Evolutionary conservation across 2,329 filamentous ascomycete genomes (phyloP), one percentile per base, ranked within the genome.

Genomic region (Hymenoscyphus albidus): DNA sequence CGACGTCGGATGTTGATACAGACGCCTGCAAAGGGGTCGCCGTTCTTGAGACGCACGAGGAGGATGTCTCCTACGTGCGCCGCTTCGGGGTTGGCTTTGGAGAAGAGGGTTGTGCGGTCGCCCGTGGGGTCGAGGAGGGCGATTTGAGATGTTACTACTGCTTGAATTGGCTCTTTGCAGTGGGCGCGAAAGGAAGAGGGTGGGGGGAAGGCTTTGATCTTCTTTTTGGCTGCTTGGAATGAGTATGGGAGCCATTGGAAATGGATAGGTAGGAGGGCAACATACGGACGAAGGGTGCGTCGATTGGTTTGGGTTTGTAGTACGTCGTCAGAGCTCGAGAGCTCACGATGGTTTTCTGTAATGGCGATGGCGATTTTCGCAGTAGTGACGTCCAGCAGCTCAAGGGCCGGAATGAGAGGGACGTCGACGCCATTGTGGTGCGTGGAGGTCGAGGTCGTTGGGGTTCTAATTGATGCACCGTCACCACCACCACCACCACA

Each of bases 1-100:
- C 90, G 85, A 62, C 92, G 85, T 63, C 93, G 90, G 76, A 99
- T 93, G 75, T 90, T 90, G 75, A 99, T 82, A 73, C 91, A 90
- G 14, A 95, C 92, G 51, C 95, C 95, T 1, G 93, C 86, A 76
- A 97, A 97, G 6, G 94, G 92, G 77, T 98, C 94, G 67, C 89
- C 89, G 68, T 87, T 91, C 76, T 89, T 90, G 74, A 92, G 89
- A 54, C 92, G 92, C 58, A 97, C 91, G 72, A 96, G 92, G 42
- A 99, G 83, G 69, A 99, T 91, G 78, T 99, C 95, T 73, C 95
- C 95, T 1, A 90, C 86, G 73, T 90, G 89, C 63, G 89, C 92
- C 72, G 88, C 85, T 76, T 97, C 92, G 39, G 85, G 84, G 78
- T 94, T 96, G 62, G 83, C 78, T 71, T 85, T 86, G 70, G 88